A percentile compares a stretch with the other conserved stretches of the same genome.
Conservation (phyloP, 1,284 basidiomycete genomes). For the Tilletia indica region DNA sequence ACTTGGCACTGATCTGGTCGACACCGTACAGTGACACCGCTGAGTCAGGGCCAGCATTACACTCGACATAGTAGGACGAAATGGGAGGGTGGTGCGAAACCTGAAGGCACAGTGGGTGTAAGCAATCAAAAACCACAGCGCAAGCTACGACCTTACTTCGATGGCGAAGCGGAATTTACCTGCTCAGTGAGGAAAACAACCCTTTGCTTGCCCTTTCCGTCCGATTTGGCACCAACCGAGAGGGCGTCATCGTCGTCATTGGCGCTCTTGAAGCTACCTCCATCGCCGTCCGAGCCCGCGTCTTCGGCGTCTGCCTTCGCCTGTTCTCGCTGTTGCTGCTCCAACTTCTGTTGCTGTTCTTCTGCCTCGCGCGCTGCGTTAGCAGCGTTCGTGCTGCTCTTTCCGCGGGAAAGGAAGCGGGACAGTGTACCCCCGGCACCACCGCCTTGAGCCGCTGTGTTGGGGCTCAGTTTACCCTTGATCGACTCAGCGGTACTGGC, state of each 20-base stretch:
- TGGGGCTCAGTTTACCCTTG: conserved; percentile 2
- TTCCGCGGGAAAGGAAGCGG: conserved; percentile 29
- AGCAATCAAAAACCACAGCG: neutral
- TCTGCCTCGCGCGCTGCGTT: conserved; percentile 16
- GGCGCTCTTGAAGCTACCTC: conserved; percentile 5
- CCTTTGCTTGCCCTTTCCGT: conserved; percentile 23
- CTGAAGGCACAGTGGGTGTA: conserved; percentile 58
- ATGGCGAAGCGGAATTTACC: conserved; percentile 1
- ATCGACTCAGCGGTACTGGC: conserved; percentile 21
- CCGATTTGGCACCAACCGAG: conserved; percentile 22
- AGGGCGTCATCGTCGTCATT: conserved; percentile 26
- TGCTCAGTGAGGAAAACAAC: conserved; percentile 52
- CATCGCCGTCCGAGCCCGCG: conserved; percentile 8
- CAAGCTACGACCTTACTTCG: neutral
- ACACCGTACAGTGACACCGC: conserved; percentile 56
- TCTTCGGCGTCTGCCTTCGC: neutral
- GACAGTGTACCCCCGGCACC: conserved; percentile 4
- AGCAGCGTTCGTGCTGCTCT: conserved; percentile 22
- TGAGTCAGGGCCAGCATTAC: conserved; percentile 32
- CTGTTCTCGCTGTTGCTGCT: conserved; percentile 6
- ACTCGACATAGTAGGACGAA: conserved; percentile 67
- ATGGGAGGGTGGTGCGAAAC: conserved; percentile 96
- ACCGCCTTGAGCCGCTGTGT: neutral
- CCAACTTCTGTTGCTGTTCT: conserved; percentile 17
- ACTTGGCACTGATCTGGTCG: conserved; percentile 82